Conservation (phyloP, 1,284 basidiomycete species). For the Kalmanozyma brasiliensis region DNA sequence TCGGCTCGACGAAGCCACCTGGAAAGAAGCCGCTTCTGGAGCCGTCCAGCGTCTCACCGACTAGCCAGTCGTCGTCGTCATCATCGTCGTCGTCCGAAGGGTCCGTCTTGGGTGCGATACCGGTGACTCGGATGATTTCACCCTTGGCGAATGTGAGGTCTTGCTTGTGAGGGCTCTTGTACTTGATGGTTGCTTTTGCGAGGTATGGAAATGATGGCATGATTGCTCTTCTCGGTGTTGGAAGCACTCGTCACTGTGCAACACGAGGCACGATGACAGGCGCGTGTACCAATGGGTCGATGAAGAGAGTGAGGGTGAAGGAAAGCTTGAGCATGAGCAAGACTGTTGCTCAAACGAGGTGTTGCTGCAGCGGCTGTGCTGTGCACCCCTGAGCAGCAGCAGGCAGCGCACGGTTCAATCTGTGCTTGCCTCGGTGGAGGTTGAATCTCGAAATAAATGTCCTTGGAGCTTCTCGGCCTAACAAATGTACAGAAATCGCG, state of each 20-base stretch:
- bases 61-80: constrained; percentile 68
- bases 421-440: background rate
- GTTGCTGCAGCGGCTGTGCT: no score
- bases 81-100: constrained; percentile 56
- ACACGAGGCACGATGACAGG: background rate
- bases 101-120: constrained; percentile 50
- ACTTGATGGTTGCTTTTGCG: constrained; percentile 58
- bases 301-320: background rate
- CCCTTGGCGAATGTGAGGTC: constrained; percentile 65
- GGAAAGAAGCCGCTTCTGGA: constrained; percentile 66
- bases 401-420: constrained; percentile 4
- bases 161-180: constrained; percentile 63
- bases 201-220: constrained; percentile 50
- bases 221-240: background rate
- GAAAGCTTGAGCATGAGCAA: background rate
- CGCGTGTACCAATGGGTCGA: background rate
- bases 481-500: no score
- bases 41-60: constrained; percentile 64
- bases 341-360: constrained; percentile 1
- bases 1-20: constrained; percentile 57
- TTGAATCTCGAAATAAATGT: background rate
- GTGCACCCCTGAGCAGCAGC: background rate
- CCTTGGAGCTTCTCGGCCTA: background rate
- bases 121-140: constrained; percentile 62
- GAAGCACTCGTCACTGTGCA: constrained; percentile 9